Conservation (phyloP, 1,284 basidiomycete genomes). For the Fomes fomentarius region DNA sequence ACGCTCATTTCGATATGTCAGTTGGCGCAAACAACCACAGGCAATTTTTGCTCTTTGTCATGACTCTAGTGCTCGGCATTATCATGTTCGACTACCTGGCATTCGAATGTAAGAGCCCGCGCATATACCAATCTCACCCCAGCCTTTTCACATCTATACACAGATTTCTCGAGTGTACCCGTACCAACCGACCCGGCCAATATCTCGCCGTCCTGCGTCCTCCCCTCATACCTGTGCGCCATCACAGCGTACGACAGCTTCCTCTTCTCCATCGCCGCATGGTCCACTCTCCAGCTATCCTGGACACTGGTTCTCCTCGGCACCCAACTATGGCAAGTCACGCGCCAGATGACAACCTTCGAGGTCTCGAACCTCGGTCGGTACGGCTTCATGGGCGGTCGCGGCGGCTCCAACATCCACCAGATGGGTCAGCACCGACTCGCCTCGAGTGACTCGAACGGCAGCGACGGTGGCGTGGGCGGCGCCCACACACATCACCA, state of each 20-base stretch:
- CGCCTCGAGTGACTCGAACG: conserved; percentile 24
- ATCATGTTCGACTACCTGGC: conserved; percentile 81
- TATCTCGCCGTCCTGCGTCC: conserved; percentile 64
- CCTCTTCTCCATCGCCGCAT: conserved; percentile 78
- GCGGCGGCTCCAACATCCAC: conserved; percentile 71
- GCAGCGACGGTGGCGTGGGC: conserved; percentile 21
- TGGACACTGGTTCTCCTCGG: conserved; percentile 91
- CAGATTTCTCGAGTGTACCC: conserved; percentile 54
- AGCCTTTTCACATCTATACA: background rate
- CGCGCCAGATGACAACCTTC: conserved; percentile 94
- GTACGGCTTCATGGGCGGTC: conserved; percentile 97
- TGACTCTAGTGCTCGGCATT: conserved; percentile 83
- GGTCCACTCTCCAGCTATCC: conserved; percentile 89
- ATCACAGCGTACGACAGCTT: conserved; percentile 80
- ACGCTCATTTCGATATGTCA: conserved; percentile 34
- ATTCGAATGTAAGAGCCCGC: conserved; percentile 66
- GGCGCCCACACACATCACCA: conserved; percentile 30
- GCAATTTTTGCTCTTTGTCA: conserved; percentile 91
- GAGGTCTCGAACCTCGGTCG: conserved; percentile 95
- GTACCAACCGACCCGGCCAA: conserved; percentile 42
- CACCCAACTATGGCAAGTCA: conserved; percentile 91
- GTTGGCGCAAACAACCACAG: conserved; percentile 96
- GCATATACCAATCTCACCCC: conserved; percentile 1
- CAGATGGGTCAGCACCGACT: conserved; percentile 68
- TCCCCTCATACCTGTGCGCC: conserved; percentile 72